phyloP scores from a whole-genome alignment of 176 grass and related monocot genomes.

The Stipa capillata region DNA sequence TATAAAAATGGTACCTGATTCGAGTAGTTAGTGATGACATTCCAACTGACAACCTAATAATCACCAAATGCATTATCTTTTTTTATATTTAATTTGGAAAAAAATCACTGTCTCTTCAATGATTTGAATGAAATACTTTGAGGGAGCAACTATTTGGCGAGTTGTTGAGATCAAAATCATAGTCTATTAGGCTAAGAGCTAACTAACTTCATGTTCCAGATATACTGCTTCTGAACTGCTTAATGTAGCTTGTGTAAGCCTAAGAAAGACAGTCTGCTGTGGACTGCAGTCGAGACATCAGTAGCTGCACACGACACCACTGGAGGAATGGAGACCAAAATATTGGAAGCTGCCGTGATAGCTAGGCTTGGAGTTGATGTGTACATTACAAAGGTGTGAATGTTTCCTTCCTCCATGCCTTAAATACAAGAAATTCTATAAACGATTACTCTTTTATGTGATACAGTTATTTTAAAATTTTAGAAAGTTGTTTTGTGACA shows the following conservation, averaged over 20 bases:
- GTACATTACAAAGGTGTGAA: constrained; percentile 76
- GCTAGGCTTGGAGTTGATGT: constrained; percentile 84
- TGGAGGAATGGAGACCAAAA: constrained; percentile 93
- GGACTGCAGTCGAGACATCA: constrained; percentile 67
- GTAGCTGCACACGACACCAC: constrained; percentile 90
- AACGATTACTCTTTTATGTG: neutral
- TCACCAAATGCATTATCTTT: neutral
- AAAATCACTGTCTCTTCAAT: neutral
- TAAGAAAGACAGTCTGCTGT: constrained; percentile 12
- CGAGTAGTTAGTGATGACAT: neutral
- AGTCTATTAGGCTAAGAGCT: neutral
- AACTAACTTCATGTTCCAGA: neutral
- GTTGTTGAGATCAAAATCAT: neutral
- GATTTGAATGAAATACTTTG: neutral
- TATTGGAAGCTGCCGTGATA: constrained; percentile 75
- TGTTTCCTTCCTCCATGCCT: neutral
- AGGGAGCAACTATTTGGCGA: neutral
- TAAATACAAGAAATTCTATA: neutral
- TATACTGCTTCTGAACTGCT: neutral
- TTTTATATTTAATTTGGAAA: neutral
- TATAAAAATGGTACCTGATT: neutral
- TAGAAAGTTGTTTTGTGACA: neutral
- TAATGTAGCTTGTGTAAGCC: constrained; percentile 8
- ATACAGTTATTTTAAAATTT: neutral
- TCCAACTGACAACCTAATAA: neutral